Percentiles rank a stretch among this genome's conserved stretches.
Conservation (phyloP, 768 basidiomycete genomes). For the Crassisporium funariophilum region DNA sequence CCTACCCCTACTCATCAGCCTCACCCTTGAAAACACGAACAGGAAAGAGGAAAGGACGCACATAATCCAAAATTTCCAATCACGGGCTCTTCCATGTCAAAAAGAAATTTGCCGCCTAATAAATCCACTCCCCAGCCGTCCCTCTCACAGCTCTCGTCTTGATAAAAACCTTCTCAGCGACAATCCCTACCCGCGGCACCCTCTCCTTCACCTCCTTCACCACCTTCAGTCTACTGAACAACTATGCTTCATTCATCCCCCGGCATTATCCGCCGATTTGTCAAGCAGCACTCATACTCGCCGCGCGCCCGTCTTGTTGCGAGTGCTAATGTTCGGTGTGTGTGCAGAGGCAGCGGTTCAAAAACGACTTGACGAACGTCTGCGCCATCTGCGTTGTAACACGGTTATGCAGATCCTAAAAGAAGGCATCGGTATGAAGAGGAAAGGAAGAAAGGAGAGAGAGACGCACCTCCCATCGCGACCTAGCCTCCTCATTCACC, state of each 20-base stretch:
- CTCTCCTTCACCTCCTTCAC: conserved; percentile 58
- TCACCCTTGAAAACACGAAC: background rate
- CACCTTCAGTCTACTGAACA: conserved; percentile 74
- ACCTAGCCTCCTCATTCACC: conserved; percentile 68
- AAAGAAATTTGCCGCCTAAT: conserved; percentile 78
- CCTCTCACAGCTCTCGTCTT: conserved; percentile 45
- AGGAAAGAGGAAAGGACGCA: conserved; percentile 45
- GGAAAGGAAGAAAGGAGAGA: background rate
- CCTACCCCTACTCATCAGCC: too few species aligned
- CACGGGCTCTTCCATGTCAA: conserved; percentile 81
- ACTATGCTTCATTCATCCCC: conserved; percentile 81
- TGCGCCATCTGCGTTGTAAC: conserved; percentile 88
- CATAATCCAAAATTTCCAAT: conserved; percentile 82
- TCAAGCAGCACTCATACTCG: conserved; percentile 41
- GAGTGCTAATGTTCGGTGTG: conserved; percentile 60
- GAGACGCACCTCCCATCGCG: conserved; percentile 70
- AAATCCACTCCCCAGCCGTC: conserved; percentile 60
- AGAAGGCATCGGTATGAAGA: background rate
- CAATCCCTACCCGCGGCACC: conserved; percentile 72
- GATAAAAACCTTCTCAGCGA: conserved; percentile 89
- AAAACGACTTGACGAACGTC: conserved; percentile 78
- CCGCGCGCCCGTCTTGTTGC: conserved; percentile 17
- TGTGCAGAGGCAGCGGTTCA: conserved; percentile 71
- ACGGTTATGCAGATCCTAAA: conserved; percentile 76
- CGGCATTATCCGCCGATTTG: conserved; percentile 59